phyloP scores from a whole-genome alignment of 2,329 filamentous ascomycete genomes.

The Phialemonium atrogriseum region DNA sequence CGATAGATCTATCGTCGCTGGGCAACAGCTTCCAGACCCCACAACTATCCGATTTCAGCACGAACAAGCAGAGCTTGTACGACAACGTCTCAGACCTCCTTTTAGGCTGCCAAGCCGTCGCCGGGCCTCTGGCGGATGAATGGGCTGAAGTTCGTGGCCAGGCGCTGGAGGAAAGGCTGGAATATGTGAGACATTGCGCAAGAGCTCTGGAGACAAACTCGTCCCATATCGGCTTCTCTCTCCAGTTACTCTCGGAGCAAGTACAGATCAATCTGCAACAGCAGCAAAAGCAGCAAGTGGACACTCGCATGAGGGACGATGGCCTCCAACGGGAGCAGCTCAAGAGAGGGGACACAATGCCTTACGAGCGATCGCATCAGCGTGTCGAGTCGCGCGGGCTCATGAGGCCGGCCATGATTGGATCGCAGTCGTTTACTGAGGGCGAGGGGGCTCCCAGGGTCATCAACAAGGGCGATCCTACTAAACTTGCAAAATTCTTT shows the following conservation, averaged over 20 bases:
- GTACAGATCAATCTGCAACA: constrained; percentile 43
- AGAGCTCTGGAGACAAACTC: constrained; percentile 79
- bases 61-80: constrained; percentile 88
- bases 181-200: constrained; percentile 68
- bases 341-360: constrained; percentile 49
- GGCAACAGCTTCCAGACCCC: constrained; percentile 74
- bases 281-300: constrained; percentile 3
- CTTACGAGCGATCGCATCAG: constrained; percentile 46
- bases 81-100: constrained; percentile 88
- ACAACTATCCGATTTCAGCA: constrained; percentile 76
- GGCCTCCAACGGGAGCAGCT: constrained; percentile 40
- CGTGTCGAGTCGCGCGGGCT: constrained; percentile 48
- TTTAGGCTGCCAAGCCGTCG: constrained; percentile 82
- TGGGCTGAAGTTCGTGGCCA: constrained; percentile 92
- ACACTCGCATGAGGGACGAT: background rate
- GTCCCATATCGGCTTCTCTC: constrained; percentile 77
- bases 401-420: constrained; percentile 37
- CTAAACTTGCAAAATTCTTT: constrained; percentile 59
- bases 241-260: constrained; percentile 80
- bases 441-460: constrained; percentile 43
- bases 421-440: constrained; percentile 58
- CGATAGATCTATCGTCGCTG: constrained; percentile 76
- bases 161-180: constrained; percentile 77
- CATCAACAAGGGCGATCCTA: constrained; percentile 51
- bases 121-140: constrained; percentile 84